Evolutionary conservation across 129 eudicot genomes (phyloP), one percentile per base, ranked within the genome.

Genomic region (Escallonia rubra): DNA sequence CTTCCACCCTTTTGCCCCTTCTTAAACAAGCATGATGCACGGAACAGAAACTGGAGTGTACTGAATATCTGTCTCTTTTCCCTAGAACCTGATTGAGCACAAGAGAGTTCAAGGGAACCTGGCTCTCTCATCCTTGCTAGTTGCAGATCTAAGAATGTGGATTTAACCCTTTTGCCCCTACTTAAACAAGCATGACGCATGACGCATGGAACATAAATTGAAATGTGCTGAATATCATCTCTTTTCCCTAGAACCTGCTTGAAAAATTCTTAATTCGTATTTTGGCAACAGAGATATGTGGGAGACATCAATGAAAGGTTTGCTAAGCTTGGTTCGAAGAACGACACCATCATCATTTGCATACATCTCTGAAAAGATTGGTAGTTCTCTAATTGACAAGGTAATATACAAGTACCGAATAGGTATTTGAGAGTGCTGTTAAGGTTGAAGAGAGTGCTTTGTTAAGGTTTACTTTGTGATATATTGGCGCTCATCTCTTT

Each of bases 261-360:
- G 40, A 45, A 61, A 43, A 50, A 49, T 13, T 58, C 59, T 69
- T 58, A 43, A 10, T 43, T 45, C 38, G 63, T n/a, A 47, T 65
- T 69, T 15, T 70, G 68, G 40, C 62, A 74, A 78, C 88, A 93
- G 99, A 76, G 95, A 86, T 43, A 93, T 93, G 99, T 93, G 99
- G 99, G 99, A 93, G 86, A 89, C 77, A 75, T 93, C 99, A 71
- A 93, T 93, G 99, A 89, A 80, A 68, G 99, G 99, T 61, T 82
- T 93, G 72, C 49, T 67, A 66, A 89, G 90, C 87, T 84, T 93
- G 95, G 99, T 93, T 50, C 87, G 86, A 72, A 89, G 77, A 76
- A 89, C 92, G 47, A 87, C 86, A 57, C 99, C 95, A 2, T 93
- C 99, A 67, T 84, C 92, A 56, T 93, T 82, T 79, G 74, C 96